phyloP scores from a whole-genome alignment of 371 early-diverging fungal genomes.

The Chytridium lagenaria region DNA sequence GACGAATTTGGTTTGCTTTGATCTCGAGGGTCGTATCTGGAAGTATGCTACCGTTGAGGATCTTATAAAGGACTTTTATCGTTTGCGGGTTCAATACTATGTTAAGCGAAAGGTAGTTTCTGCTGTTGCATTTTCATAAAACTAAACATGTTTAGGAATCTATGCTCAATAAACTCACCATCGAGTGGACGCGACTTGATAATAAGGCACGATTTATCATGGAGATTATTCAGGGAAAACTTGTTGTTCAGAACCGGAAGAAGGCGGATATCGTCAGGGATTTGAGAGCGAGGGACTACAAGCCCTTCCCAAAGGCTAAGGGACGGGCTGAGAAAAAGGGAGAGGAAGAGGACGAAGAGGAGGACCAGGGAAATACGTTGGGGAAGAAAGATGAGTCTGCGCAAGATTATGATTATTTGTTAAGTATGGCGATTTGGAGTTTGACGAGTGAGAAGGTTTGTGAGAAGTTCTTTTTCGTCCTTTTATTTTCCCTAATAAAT shows the following conservation, averaged over 20 bases:
- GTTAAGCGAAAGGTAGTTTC: slow-evolving; percentile 83
- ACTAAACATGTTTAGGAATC: slow-evolving; percentile 56
- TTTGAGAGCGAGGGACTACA: slow-evolving; percentile 75
- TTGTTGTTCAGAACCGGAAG: slow-evolving; percentile 90
- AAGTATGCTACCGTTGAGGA: slow-evolving; percentile 84
- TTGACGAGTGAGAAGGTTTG: slow-evolving; percentile 89
- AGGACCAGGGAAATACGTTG: slow-evolving; percentile 24
- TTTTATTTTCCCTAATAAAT: no score
- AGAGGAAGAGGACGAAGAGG: slow-evolving; percentile 54
- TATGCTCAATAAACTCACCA: slow-evolving; percentile 71
- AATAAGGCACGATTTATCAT: slow-evolving; percentile 95
- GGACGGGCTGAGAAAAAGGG: slow-evolving; percentile 38
- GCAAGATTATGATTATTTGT: slow-evolving; percentile 95
- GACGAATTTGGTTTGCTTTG: slow-evolving; percentile 98
- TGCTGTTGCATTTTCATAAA: background rate
- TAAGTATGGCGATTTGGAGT: slow-evolving; percentile 92
- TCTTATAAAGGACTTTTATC: slow-evolving; percentile 93
- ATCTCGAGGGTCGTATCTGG: slow-evolving; percentile 86
- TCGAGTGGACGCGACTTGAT: slow-evolving; percentile 80
- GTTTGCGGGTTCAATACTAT: slow-evolving; percentile 88
- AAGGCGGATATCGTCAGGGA: slow-evolving; percentile 81
- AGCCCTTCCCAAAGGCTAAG: slow-evolving; percentile 64
- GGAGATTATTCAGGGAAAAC: slow-evolving; percentile 85
- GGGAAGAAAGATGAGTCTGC: background rate
- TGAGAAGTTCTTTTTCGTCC: background rate